These are phyloP conservation scores for Xerocomus potaroensis DNA, from an alignment of 768 basidiomycete genomes.

Conservation along the genomic window DNA sequence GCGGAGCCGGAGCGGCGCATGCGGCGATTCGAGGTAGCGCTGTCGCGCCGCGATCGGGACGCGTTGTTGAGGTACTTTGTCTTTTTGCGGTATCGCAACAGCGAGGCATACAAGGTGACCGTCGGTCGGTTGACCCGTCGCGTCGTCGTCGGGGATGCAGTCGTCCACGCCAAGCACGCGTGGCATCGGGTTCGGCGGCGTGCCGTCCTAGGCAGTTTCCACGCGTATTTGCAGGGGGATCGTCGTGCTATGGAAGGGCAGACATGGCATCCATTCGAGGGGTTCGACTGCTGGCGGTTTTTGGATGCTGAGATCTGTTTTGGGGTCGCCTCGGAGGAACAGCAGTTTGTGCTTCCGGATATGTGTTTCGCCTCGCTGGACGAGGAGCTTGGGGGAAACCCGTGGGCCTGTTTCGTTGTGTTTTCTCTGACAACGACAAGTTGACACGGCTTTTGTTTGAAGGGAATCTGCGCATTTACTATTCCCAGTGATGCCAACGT, in stretches of 20 bases:
- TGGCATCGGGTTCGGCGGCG: slow-evolving; percentile 29
- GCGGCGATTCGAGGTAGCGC: slow-evolving; percentile 18
- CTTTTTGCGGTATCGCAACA: slow-evolving; percentile 58
- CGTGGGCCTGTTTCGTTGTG: slow-evolving; percentile 18
- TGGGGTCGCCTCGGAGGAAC: slow-evolving; percentile 49
- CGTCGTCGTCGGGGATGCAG: slow-evolving; percentile 19
- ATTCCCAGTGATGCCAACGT: slow-evolving; percentile 51
- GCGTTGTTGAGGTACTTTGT: slow-evolving; percentile 47
- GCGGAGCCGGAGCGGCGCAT: not conserved
- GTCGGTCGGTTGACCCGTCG: slow-evolving; percentile 28
- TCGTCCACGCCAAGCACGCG: slow-evolving; percentile 16
- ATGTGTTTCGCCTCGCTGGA: slow-evolving; percentile 52
- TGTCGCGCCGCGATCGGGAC: slow-evolving; percentile 30
- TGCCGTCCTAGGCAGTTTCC: slow-evolving; percentile 24
- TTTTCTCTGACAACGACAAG: not conserved
- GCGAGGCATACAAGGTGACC: slow-evolving; percentile 41
- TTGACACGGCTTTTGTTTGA: slow-evolving; percentile 4
- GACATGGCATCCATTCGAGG: slow-evolving; percentile 12
- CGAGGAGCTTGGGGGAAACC: slow-evolving; percentile 37
- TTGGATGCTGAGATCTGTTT: slow-evolving; percentile 49
- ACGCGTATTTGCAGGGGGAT: slow-evolving; percentile 25
- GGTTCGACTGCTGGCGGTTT: slow-evolving; percentile 44
- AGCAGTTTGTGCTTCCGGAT: slow-evolving; percentile 54
- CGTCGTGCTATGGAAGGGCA: not conserved
- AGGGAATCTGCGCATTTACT: slow-evolving; percentile 49